These are phyloP conservation scores for Debaryomyces singareniensis DNA, from an alignment of 1,139 yeast species.

Conservation along the genomic window DNA sequence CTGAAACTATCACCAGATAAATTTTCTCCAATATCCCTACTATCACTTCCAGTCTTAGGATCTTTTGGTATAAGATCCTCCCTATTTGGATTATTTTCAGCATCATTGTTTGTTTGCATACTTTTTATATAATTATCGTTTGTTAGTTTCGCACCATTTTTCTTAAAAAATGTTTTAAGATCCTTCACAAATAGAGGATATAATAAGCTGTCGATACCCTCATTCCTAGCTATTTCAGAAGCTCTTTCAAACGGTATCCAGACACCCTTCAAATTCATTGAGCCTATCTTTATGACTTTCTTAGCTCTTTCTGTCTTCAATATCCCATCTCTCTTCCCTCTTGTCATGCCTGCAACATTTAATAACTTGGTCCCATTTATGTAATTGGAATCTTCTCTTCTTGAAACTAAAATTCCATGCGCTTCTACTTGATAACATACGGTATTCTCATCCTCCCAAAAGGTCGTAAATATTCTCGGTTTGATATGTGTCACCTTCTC, in stretches of 20 bases:
- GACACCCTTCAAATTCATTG: slow-evolving; percentile 51
- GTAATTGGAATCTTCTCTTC: slow-evolving; percentile 47
- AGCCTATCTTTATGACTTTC: slow-evolving; percentile 44
- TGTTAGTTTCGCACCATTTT: slow-evolving; percentile 21
- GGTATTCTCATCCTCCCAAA: slow-evolving; percentile 45
- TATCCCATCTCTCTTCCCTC: slow-evolving; percentile 94
- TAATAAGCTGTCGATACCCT: slow-evolving; percentile 31
- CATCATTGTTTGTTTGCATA: not conserved
- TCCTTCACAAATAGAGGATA: slow-evolving; percentile 44
- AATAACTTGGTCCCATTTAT: slow-evolving; percentile 59
- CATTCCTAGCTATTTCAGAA: slow-evolving; percentile 44
- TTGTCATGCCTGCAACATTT: slow-evolving; percentile 90
- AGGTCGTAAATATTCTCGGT: slow-evolving; percentile 39
- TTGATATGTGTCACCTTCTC: slow-evolving; percentile 16
- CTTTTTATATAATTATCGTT: slow-evolving; percentile 3
- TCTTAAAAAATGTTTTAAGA: slow-evolving; percentile 26
- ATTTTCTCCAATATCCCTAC: slow-evolving; percentile 1
- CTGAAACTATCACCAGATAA: not conserved
- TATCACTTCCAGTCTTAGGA: slow-evolving; percentile 1
- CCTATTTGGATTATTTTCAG: not conserved
- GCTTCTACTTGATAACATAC: slow-evolving; percentile 46
- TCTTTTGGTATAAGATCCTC: too few species aligned
- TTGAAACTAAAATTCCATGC: slow-evolving; percentile 38
- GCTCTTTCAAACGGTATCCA: slow-evolving; percentile 56
- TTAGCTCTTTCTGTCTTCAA: slow-evolving; percentile 42